Evolutionary conservation across 345 rosid species (phyloP).

Genomic region (Geranium rotundifolium): DNA sequence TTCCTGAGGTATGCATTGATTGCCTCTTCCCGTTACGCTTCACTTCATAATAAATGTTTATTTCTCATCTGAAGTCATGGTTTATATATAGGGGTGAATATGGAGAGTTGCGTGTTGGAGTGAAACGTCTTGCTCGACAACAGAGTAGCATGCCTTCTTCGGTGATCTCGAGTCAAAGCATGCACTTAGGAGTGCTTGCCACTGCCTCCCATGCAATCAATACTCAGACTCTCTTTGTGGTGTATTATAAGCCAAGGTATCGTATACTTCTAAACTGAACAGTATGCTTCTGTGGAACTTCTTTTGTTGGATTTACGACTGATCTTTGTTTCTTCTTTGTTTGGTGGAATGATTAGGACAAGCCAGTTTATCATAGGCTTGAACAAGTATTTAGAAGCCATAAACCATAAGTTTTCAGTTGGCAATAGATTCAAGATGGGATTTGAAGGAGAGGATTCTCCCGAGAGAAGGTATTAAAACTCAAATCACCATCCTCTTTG

Average conservation of each 20-base stretch:
- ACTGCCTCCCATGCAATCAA: conserved; percentile 76
- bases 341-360: conserved; percentile 39
- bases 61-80: not conserved
- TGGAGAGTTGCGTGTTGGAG: conserved; percentile 72
- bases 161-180: conserved; percentile 86
- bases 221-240: conserved; percentile 60
- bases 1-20: conserved; percentile 64
- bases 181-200: conserved; percentile 94
- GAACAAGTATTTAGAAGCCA: conserved; percentile 66
- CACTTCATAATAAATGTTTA: not conserved
- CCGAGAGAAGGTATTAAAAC: conserved; percentile 61
- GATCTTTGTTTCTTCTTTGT: conserved; percentile 1
- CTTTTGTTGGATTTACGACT: conserved; percentile 1
- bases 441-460: conserved; percentile 90
- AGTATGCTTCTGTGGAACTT: conserved; percentile 6
- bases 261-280: conserved; percentile 2
- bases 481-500: not conserved
- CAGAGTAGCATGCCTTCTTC: conserved; percentile 75
- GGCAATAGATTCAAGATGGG: conserved; percentile 88
- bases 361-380: conserved; percentile 78
- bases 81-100: conserved; percentile 45
- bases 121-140: conserved; percentile 56
- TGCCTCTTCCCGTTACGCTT: not conserved
- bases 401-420: conserved; percentile 44
- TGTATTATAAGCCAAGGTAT: conserved; percentile 88